Conservation (phyloP, 257 asterid species). For the Solanum peruvianum region DNA sequence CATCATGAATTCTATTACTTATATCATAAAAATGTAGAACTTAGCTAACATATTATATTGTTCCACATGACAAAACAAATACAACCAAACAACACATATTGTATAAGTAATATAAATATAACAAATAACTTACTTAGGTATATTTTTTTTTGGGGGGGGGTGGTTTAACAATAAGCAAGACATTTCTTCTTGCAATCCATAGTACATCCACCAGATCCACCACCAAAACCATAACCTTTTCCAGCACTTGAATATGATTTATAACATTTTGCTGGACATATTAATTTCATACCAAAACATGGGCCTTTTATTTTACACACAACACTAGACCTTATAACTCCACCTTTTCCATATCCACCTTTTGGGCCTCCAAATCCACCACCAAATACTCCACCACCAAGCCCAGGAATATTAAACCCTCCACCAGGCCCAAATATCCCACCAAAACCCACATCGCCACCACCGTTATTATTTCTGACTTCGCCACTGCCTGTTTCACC, state of each 20-base stretch:
- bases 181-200: slow-evolving; percentile 76
- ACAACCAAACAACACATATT: background rate
- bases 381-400: slow-evolving; percentile 65
- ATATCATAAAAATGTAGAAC: background rate
- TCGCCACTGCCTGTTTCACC: slow-evolving; percentile 5
- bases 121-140: background rate
- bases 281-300: slow-evolving; percentile 59
- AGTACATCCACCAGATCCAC: slow-evolving; percentile 92
- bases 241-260: slow-evolving; percentile 58
- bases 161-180: slow-evolving; percentile 43
- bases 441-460: slow-evolving; percentile 14
- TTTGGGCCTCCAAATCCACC: slow-evolving; percentile 65
- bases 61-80: background rate
- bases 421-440: slow-evolving; percentile 43
- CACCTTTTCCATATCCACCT: slow-evolving; percentile 47
- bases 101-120: background rate
- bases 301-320: slow-evolving; percentile 65
- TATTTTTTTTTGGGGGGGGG: too few species aligned
- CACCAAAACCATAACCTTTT: slow-evolving; percentile 75
- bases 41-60: background rate
- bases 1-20: background rate
- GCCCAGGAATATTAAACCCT: slow-evolving; percentile 62
- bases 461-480: background rate
- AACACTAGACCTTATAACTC: slow-evolving; percentile 23
- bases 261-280: slow-evolving; percentile 84